phyloP scores from a whole-genome alignment of 2,329 filamentous ascomycete species.

The Neonectria hederae region DNA sequence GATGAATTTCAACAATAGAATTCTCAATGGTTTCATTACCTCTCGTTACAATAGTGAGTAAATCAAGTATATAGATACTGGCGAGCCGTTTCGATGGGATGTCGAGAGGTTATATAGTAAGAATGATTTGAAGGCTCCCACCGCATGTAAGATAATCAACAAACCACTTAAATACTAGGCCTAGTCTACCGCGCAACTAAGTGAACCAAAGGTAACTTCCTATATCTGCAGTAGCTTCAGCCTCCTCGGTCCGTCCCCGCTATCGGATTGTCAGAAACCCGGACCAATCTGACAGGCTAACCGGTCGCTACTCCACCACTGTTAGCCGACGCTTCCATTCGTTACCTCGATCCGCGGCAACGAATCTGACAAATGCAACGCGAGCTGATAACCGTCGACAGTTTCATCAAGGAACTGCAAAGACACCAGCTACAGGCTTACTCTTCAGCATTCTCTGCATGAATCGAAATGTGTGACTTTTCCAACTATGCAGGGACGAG shows the following conservation, averaged over 20 bases:
- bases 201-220: neutral
- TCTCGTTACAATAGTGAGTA: too few relatives aligned
- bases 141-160: too few relatives aligned
- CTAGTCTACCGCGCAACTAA: neutral
- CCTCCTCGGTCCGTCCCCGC: conserved; percentile 9
- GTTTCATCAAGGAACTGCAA: neutral
- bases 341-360: neutral
- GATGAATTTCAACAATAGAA: too few relatives aligned
- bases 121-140: too few relatives aligned
- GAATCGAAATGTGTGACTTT: conserved; percentile 36
- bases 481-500: conserved; percentile 53
- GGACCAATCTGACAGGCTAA: neutral
- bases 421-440: neutral
- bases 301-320: neutral
- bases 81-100: too few relatives aligned
- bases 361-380: neutral
- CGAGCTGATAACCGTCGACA: neutral
- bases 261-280: neutral
- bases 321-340: conserved; percentile 8
- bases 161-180: neutral
- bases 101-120: too few relatives aligned
- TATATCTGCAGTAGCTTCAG: neutral
- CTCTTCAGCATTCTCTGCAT: neutral
- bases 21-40: too few relatives aligned
- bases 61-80: too few relatives aligned